Percentiles rank a stretch among this genome's conserved stretches.
Conservation (phyloP, 768 basidiomycete species). For the Pleurotus giganteus region DNA sequence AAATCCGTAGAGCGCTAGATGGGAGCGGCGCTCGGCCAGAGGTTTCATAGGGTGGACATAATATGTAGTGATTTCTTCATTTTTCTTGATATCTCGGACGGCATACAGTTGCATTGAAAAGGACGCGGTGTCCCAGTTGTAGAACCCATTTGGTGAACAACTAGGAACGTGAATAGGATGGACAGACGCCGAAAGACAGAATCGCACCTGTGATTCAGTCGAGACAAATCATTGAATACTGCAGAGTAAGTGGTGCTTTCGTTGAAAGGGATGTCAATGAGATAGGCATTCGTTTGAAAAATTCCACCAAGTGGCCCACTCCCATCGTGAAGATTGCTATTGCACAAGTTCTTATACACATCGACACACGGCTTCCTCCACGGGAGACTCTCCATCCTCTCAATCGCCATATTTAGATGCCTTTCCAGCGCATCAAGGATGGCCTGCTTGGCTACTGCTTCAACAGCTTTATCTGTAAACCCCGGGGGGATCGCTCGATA, state of each 20-base stretch:
- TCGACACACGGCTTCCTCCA: no score
- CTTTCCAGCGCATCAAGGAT: no score
- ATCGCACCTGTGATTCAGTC: conserved; percentile 24
- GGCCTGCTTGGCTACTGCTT: not conserved
- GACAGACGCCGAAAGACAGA: not conserved
- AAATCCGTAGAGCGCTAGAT: conserved; percentile 28
- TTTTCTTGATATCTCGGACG: conserved; percentile 24
- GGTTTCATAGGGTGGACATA: conserved; percentile 19
- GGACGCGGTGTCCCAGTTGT: conserved; percentile 20
- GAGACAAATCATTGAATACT: conserved; percentile 18
- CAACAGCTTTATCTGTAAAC: not conserved
- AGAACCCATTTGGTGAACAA: conserved; percentile 20
- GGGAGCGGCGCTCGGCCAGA: conserved; percentile 20
- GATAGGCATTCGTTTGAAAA: not conserved
- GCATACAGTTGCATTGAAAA: conserved; percentile 29
- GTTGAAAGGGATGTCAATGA: not conserved
- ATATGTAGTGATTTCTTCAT: conserved; percentile 30
- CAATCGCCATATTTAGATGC: not conserved
- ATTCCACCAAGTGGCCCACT: not conserved
- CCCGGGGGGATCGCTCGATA: not conserved
- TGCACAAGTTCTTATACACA: no score
- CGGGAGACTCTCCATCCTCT: no score
- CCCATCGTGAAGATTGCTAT: not conserved
- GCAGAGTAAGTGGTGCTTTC: conserved; percentile 11
- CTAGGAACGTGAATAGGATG: conserved; percentile 11